Evolutionary conservation across 2,329 filamentous ascomycete genomes (phyloP).

Genomic region (Macrophomina phaseolina): DNA sequence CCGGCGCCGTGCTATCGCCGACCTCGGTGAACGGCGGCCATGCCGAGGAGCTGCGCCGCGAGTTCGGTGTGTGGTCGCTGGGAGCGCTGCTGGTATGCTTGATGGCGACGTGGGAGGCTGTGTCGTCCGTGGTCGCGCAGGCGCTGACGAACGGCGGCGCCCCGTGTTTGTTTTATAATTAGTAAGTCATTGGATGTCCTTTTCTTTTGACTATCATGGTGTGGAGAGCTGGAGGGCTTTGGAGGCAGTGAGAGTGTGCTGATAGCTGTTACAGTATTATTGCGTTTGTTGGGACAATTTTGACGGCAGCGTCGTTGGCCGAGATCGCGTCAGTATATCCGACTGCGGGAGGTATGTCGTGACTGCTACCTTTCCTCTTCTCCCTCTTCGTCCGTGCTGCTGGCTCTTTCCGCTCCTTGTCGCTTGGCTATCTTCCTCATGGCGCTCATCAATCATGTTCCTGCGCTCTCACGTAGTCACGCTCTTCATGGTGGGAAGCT

Average conservation of each 20-base stretch:
- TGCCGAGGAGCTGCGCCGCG: slow-evolving; percentile 37
- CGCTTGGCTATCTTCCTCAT: no score
- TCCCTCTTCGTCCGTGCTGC: no score
- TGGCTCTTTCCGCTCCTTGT: no score
- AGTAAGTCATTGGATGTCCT: neutral
- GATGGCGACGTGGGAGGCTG: slow-evolving; percentile 60
- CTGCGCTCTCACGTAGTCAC: no score
- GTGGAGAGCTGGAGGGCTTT: no score
- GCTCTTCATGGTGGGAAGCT: no score
- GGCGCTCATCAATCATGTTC: no score
- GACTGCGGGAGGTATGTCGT: slow-evolving; percentile 60
- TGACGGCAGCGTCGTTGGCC: slow-evolving; percentile 70
- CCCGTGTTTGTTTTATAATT: slow-evolving; percentile 54
- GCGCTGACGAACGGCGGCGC: slow-evolving; percentile 55
- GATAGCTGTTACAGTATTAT: slow-evolving; percentile 36
- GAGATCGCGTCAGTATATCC: slow-evolving; percentile 76
- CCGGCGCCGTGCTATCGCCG: neutral
- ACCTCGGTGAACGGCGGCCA: slow-evolving; percentile 28
- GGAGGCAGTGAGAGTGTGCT: neutral
- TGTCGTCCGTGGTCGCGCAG: slow-evolving; percentile 53
- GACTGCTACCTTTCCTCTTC: slow-evolving; percentile 43
- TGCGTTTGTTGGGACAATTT: slow-evolving; percentile 60
- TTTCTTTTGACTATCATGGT: neutral
- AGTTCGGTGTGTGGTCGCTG: slow-evolving; percentile 54
- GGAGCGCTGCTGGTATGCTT: slow-evolving; percentile 53